Conservation (phyloP, 2,329 filamentous ascomycete species). For the Alternaria sp. region DNA sequence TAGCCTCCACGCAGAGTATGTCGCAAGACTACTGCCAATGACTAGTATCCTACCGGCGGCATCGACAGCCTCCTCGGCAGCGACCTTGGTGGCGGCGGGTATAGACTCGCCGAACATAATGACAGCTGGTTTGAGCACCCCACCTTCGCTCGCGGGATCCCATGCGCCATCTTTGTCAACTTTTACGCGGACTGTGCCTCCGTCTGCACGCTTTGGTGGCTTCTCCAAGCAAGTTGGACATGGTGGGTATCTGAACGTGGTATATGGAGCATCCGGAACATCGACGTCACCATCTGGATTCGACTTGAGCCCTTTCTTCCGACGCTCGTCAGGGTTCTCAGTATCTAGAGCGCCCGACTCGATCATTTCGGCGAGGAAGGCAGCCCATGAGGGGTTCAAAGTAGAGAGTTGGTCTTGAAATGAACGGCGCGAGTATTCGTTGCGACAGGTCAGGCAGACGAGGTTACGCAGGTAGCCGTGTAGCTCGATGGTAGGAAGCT, state of each 20-base stretch:
- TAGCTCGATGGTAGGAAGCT: slow-evolving; percentile 79
- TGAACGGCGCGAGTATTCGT: slow-evolving; percentile 71
- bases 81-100: slow-evolving; percentile 69
- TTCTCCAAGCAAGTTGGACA: slow-evolving; percentile 79
- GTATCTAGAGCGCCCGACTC: slow-evolving; percentile 78
- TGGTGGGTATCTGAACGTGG: slow-evolving; percentile 87
- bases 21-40: slow-evolving; percentile 88
- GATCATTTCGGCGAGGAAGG: slow-evolving; percentile 75
- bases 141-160: slow-evolving; percentile 62
- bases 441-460: slow-evolving; percentile 80
- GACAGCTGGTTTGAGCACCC: slow-evolving; percentile 90
- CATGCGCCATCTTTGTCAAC: slow-evolving; percentile 84
- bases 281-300: slow-evolving; percentile 97
- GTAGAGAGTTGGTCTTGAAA: slow-evolving; percentile 80
- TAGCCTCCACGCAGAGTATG: slow-evolving; percentile 92
- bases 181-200: slow-evolving; percentile 62
- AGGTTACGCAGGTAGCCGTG: slow-evolving; percentile 88
- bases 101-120: slow-evolving; percentile 98
- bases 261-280: slow-evolving; percentile 84
- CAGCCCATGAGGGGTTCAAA: slow-evolving; percentile 87
- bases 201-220: slow-evolving; percentile 68
- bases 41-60: slow-evolving; percentile 75
- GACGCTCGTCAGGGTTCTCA: slow-evolving; percentile 75
- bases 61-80: slow-evolving; percentile 83
- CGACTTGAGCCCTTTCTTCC: slow-evolving; percentile 74